A percentile compares a stretch with the other conserved stretches of the same genome.
Evolutionary conservation across 176 grass and related monocot genomes (phyloP).

Genomic region (Pontederia paniculata): DNA sequence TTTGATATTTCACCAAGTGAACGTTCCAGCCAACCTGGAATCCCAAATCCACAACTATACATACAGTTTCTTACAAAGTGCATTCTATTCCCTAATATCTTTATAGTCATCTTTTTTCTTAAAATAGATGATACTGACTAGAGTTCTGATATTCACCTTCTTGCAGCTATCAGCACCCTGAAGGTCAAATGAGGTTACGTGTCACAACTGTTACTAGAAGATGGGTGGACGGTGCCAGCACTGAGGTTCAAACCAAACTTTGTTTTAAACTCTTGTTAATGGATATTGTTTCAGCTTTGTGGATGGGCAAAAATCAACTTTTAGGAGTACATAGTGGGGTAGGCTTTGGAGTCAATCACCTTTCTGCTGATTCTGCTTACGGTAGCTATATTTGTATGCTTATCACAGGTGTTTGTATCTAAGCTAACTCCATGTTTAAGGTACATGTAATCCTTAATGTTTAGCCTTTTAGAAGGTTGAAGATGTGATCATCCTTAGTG

Average conservation of each 20-base stretch:
- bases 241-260: constrained; percentile 40
- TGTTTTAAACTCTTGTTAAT: constrained; percentile 9
- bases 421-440: too few relatives aligned
- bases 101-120: constrained; percentile 16
- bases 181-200: constrained; percentile 86
- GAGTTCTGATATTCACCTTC: constrained; percentile 14
- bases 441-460: too few relatives aligned
- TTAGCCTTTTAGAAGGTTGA: too few relatives aligned
- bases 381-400: too few relatives aligned
- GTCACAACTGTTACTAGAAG: constrained; percentile 72
- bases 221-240: constrained; percentile 86
- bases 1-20: constrained; percentile 97
- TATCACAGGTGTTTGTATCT: too few relatives aligned
- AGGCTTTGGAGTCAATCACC: too few relatives aligned
- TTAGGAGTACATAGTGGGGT: too few relatives aligned
- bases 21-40: constrained; percentile 44
- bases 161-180: constrained; percentile 85
- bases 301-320: not conserved
- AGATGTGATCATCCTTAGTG: too few relatives aligned
- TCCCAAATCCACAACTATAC: constrained; percentile 80
- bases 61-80: constrained; percentile 96
- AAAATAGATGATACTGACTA: not conserved
- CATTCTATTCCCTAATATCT: constrained; percentile 2
- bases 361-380: not conserved
- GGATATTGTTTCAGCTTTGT: not conserved